Evolutionary conservation across 768 basidiomycete genomes (phyloP).

Genomic region (Tricholoma flavovirens): DNA sequence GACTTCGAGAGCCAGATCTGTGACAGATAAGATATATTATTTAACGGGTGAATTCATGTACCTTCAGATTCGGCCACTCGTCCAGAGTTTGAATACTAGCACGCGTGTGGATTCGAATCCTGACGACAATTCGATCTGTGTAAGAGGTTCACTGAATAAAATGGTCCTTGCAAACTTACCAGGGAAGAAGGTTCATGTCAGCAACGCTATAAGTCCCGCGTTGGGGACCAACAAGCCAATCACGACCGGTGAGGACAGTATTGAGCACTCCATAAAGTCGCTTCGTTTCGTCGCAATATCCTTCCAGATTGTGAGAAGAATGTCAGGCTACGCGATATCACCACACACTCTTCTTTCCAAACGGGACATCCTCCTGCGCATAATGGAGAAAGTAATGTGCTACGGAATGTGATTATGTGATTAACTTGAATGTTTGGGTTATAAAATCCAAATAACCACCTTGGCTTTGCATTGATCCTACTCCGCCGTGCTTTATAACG

Average conservation of each 20-base stretch:
- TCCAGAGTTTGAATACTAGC: slow-evolving; percentile 27
- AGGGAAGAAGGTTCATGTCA: slow-evolving; percentile 63
- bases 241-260: slow-evolving; percentile 63
- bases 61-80: slow-evolving; percentile 21
- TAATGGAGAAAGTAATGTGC: slow-evolving; percentile 66
- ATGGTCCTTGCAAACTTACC: slow-evolving; percentile 30
- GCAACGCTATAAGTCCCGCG: slow-evolving; percentile 65
- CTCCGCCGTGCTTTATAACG: slow-evolving; percentile 57
- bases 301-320: slow-evolving; percentile 27
- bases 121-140: slow-evolving; percentile 16
- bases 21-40: not conserved
- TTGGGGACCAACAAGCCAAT: slow-evolving; percentile 76
- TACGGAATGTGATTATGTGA: slow-evolving; percentile 18
- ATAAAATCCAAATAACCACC: slow-evolving; percentile 10
- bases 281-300: slow-evolving; percentile 77
- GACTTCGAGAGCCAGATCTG: slow-evolving; percentile 21
- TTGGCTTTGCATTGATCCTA: slow-evolving; percentile 90
- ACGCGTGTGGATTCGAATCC: slow-evolving; percentile 47
- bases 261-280: slow-evolving; percentile 83
- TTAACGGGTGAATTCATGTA: not conserved
- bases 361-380: slow-evolving; percentile 65
- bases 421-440: not conserved
- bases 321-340: not conserved
- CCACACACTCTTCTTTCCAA: slow-evolving; percentile 55
- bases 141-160: not conserved